Evolutionary conservation across 257 asterid genomes (phyloP).

Genomic region (Coffea eugenioides): DNA sequence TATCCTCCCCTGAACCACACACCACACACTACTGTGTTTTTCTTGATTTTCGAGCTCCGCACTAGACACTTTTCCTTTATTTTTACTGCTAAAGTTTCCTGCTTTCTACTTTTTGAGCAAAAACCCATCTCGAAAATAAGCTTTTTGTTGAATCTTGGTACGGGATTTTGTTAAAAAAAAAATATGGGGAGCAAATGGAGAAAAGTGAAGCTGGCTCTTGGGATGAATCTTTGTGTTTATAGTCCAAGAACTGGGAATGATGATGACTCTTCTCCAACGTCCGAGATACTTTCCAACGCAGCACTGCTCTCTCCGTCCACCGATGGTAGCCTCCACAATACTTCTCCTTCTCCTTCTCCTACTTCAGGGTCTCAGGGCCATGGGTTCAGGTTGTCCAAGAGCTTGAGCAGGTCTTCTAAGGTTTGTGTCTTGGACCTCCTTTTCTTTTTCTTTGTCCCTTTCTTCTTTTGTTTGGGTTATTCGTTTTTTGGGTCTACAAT

Average conservation of each 20-base stretch:
- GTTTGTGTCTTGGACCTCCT: conserved; percentile 32
- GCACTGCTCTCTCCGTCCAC: conserved; percentile 62
- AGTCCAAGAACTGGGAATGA: conserved; percentile 41
- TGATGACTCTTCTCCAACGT: conserved; percentile 39
- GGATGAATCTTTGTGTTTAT: conserved; percentile 70
- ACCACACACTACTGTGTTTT: background rate
- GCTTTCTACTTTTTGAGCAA: conserved; percentile 7
- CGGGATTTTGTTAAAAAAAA: conserved; percentile 32
- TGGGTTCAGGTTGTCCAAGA: conserved; percentile 62
- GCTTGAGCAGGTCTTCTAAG: conserved; percentile 92
- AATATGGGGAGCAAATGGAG: conserved; percentile 95
- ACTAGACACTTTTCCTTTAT: background rate
- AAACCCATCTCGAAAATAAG: conserved; percentile 22
- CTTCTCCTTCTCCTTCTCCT: conserved; percentile 36
- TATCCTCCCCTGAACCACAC: background rate
- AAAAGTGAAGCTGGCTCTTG: conserved; percentile 82
- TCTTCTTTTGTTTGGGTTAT: background rate
- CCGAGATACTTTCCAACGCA: conserved; percentile 58
- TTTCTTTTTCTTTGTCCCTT: background rate
- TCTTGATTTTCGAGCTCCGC: conserved; percentile 47
- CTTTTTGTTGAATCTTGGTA: conserved; percentile 25
- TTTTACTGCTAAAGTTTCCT: background rate
- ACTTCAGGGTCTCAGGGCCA: conserved; percentile 50
- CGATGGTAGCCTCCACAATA: conserved; percentile 41
- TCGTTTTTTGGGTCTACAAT: background rate